Percentiles rank a stretch among this genome's conserved stretches.
These are phyloP conservation scores for Moesziomyces antarcticus DNA, from an alignment of 1,284 basidiomycete species.

Conservation along the genomic window DNA sequence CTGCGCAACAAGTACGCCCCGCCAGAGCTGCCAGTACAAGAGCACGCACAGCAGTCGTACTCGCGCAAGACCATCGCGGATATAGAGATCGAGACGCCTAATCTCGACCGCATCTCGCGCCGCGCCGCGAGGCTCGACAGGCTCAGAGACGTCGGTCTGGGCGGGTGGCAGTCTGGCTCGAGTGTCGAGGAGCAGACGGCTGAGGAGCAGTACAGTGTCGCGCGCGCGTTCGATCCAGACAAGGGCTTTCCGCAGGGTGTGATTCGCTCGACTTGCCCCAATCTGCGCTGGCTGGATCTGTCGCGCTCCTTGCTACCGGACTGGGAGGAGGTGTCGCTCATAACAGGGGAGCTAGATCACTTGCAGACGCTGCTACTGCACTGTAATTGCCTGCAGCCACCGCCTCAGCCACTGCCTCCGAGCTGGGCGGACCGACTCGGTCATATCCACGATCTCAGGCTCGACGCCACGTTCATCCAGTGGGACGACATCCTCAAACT, in stretches of 20 bases:
- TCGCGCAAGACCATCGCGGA: slow-evolving; percentile 51
- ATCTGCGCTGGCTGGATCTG: slow-evolving; percentile 81
- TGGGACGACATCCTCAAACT: slow-evolving; percentile 75
- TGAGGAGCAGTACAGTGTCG: slow-evolving; percentile 67
- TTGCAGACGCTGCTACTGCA: slow-evolving; percentile 77
- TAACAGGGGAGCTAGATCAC: slow-evolving; percentile 75
- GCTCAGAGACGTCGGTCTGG: slow-evolving; percentile 82
- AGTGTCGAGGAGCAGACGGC: background rate
- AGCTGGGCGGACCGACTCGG: slow-evolving; percentile 71
- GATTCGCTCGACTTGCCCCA: slow-evolving; percentile 76
- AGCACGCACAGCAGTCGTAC: slow-evolving; percentile 70
- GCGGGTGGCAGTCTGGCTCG: slow-evolving; percentile 68
- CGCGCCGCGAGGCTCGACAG: slow-evolving; percentile 77
- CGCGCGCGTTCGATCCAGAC: slow-evolving; percentile 71
- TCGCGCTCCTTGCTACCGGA: slow-evolving; percentile 79
- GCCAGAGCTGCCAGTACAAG: background rate
- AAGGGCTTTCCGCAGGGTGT: slow-evolving; percentile 72
- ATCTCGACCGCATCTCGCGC: slow-evolving; percentile 79
- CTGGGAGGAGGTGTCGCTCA: slow-evolving; percentile 78
- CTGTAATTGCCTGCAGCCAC: slow-evolving; percentile 65
- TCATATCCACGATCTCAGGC: slow-evolving; percentile 75
- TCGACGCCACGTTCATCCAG: slow-evolving; percentile 78
- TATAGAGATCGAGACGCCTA: slow-evolving; percentile 87
- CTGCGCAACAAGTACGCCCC: slow-evolving; percentile 69
- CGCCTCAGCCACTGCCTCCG: slow-evolving; percentile 54